Evolutionary conservation across 179 eudicot genomes (phyloP).

Genomic region (Nepenthes alata): DNA sequence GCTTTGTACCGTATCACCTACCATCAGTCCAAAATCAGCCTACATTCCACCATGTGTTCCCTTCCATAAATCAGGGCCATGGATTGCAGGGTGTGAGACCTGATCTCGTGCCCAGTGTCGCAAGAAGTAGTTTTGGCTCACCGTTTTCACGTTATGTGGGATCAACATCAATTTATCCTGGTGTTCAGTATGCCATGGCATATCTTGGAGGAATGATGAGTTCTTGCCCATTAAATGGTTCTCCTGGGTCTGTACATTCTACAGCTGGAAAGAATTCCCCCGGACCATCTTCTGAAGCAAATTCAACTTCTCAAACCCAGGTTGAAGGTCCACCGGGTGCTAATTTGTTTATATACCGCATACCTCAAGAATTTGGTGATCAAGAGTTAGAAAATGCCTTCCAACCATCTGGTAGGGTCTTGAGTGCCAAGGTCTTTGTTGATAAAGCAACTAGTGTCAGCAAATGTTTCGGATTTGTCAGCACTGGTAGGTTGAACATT

Average conservation of each 20-base stretch:
- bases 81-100: conserved; percentile 48
- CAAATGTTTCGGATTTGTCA: conserved; percentile 67
- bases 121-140: conserved; percentile 44
- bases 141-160: conserved; percentile 34
- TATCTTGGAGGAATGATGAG: conserved; percentile 62
- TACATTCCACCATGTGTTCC: conserved; percentile 36
- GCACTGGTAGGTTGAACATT: conserved; percentile 6
- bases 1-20: conserved; percentile 69
- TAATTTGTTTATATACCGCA: conserved; percentile 90
- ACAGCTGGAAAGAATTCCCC: conserved; percentile 39
- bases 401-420: conserved; percentile 67
- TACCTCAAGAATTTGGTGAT: conserved; percentile 95
- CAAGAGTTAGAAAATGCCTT: conserved; percentile 76
- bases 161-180: conserved; percentile 49
- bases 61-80: conserved; percentile 54
- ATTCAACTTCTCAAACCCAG: conserved; percentile 57
- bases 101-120: conserved; percentile 37
- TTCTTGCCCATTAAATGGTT: conserved; percentile 45
- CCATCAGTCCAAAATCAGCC: conserved; percentile 63
- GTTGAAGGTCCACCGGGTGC: conserved; percentile 96
- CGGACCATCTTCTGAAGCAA: conserved; percentile 66
- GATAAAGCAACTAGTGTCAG: conserved; percentile 91
- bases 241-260: conserved; percentile 43
- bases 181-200: conserved; percentile 52
- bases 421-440: conserved; percentile 92